A percentile compares a stretch with the other conserved stretches of the same genome.
phyloP scores from a whole-genome alignment of 441 rosid species.

The Pelargonium cotyledonis region DNA sequence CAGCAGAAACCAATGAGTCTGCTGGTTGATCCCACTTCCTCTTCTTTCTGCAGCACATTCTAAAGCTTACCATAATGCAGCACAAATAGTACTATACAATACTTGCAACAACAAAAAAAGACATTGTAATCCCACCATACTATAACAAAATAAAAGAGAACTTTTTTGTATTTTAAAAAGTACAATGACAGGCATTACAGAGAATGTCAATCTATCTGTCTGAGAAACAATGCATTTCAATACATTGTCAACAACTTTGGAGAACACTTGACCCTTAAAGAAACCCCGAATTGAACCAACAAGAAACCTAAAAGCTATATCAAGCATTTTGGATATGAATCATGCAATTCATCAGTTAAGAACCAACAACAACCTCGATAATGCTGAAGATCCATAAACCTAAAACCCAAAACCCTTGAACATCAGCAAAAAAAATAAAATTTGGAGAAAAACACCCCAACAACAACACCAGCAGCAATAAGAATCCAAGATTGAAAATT shows the following conservation, averaged over 20 bases:
- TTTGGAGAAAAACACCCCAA: neutral
- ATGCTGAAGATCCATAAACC: neutral
- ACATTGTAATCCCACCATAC: neutral
- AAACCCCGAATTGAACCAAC: too few relatives aligned
- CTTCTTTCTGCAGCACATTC: slow-evolving; percentile 52
- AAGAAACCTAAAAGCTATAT: neutral
- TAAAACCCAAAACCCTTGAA: neutral
- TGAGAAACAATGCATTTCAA: neutral
- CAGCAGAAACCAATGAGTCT: slow-evolving; percentile 49
- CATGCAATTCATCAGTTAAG: neutral
- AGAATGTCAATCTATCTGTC: neutral
- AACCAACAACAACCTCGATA: neutral
- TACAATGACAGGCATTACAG: neutral
- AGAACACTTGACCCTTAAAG: neutral
- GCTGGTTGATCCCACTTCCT: slow-evolving; percentile 98
- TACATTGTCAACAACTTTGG: neutral
- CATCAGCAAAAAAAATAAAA: neutral
- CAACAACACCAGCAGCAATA: neutral
- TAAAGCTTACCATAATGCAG: neutral
- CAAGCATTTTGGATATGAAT: neutral
- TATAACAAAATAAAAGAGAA: neutral
- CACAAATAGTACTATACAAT: neutral
- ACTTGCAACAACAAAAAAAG: neutral
- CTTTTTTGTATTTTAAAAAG: neutral
- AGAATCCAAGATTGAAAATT: neutral